Evolutionary conservation across 306 rosid genomes (phyloP).

Genomic region (Rosa chinensis): DNA sequence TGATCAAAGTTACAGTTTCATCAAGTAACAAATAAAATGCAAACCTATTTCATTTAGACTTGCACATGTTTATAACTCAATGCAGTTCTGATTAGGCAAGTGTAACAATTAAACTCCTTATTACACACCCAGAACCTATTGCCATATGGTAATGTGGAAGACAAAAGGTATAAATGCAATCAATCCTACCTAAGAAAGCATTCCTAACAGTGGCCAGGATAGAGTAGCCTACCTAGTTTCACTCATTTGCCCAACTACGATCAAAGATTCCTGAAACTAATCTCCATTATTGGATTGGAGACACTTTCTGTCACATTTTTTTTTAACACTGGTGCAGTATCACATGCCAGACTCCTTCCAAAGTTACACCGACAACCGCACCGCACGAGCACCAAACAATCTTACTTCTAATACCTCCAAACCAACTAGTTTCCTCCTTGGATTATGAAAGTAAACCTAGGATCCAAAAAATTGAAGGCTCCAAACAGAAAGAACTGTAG

Average conservation of each 20-base stretch:
- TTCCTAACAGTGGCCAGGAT: background rate
- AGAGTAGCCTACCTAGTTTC: background rate
- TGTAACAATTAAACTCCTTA: background rate
- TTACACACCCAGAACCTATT: background rate
- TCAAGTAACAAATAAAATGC: background rate
- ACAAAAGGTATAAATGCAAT: background rate
- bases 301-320: background rate
- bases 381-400: too few species aligned
- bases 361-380: background rate
- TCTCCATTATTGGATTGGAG: background rate
- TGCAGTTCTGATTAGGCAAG: background rate
- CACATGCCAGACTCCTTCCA: background rate
- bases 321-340: background rate
- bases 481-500: background rate
- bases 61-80: background rate
- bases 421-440: background rate
- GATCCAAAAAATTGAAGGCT: background rate
- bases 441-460: background rate
- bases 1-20: background rate
- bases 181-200: background rate
- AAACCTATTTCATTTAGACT: background rate
- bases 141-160: background rate
- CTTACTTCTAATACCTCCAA: background rate
- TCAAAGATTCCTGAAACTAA: background rate
- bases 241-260: background rate